Evolutionary conservation across 306 rosid species (phyloP), one percentile per base, ranked within the genome.

Genomic region (Trifolium repens): DNA sequence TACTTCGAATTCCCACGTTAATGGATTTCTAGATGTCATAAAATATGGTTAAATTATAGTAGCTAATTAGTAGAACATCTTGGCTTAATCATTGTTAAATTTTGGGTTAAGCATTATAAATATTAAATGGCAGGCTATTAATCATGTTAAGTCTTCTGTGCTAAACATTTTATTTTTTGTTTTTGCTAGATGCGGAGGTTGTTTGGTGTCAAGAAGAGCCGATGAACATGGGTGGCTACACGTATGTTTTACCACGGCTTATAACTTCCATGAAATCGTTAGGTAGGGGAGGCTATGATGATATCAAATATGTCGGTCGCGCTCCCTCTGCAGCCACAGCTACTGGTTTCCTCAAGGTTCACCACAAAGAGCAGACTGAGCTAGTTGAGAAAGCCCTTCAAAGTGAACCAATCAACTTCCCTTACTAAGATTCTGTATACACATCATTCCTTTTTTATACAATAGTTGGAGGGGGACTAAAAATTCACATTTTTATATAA

Each of bases 181-280:
- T 84, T 84, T 22, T 70, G 65, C 69, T 73, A 94, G 97, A 94
- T 80, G 98, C 96, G 17, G 98, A 94, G 83, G 49, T 89, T 66
- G 96, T 90, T 13, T 94, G 98, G 98, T 94, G 97, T 78, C 98
- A 94, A 80, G 98, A 94, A 81, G 98, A 94, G 82, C 91, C 97
- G 35, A 90, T 94, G 96, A 94, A 91, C 87, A 91, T 94, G 96
- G 98, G 98, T 55, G 98, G 84, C 52, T 91, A 86, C 80, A 81
- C 19, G 24, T 91, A 94, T 60, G 69, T 90, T 74, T 60, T 85
- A 73, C 96, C 96, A 0, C 87, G 91, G 58, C 98, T 91, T 53
- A 53, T 67, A 88, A 82, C 88, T 4, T 93, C 97, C 69, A 84
- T 94, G 98, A 91, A 85, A 73, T 72, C 88, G 1, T 43, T 91